These are phyloP conservation scores for Globisporangium polare DNA, from an alignment of 352 stramenopile genomes.

Conservation along the genomic window DNA sequence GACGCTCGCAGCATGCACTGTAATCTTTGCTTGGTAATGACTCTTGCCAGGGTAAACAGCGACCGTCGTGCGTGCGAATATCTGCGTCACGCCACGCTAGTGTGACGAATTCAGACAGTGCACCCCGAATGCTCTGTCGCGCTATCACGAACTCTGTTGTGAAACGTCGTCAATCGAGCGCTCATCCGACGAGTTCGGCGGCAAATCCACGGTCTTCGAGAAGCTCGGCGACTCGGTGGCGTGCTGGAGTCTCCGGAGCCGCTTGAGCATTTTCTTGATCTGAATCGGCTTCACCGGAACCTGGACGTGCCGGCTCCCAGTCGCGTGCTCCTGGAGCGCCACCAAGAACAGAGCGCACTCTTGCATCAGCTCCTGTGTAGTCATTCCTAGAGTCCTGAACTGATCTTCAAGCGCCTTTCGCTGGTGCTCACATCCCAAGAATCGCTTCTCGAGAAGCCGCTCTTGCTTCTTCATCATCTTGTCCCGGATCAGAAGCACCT, in stretches of 20 bases:
- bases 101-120: too few relatives aligned
- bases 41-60: too few relatives aligned
- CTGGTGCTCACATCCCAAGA: conserved; percentile 16
- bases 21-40: too few relatives aligned
- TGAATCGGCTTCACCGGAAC: conserved; percentile 43
- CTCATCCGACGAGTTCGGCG: neutral
- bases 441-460: conserved; percentile 16
- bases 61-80: too few relatives aligned
- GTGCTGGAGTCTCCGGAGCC: conserved; percentile 29
- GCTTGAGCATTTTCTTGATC: conserved; percentile 41
- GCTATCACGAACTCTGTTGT: neutral
- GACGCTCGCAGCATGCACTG: too few relatives aligned
- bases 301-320: conserved; percentile 12
- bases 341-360: conserved; percentile 49
- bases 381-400: conserved; percentile 15
- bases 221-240: conserved; percentile 5
- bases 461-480: conserved; percentile 62
- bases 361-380: conserved; percentile 35
- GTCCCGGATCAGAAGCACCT: conserved; percentile 58
- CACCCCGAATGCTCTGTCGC: too few relatives aligned
- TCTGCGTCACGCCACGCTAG: too few relatives aligned
- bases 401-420: conserved; percentile 18
- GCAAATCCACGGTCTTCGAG: neutral
- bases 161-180: neutral
- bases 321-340: conserved; percentile 37